Percentiles rank a stretch among this genome's conserved stretches.
Conservation (phyloP, 2,329 filamentous ascomycete species). For the Hypoxylon sp. region DNA sequence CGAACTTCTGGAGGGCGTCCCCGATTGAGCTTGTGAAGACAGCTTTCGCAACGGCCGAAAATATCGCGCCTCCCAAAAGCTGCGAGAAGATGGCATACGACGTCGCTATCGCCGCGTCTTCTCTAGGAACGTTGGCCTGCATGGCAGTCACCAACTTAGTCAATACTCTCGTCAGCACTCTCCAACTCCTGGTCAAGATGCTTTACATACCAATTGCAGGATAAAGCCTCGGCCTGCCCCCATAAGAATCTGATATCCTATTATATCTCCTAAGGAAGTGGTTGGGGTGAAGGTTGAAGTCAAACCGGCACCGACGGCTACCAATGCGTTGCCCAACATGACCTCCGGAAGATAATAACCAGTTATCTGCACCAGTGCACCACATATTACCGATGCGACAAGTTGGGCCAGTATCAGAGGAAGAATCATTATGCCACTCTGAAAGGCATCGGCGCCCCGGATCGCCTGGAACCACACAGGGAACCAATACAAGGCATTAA, state of each 20-base stretch:
- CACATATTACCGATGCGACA: slow-evolving; percentile 46
- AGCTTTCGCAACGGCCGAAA: slow-evolving; percentile 66
- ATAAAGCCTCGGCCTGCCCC: slow-evolving; percentile 51
- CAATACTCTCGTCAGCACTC: slow-evolving; percentile 14
- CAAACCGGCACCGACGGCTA: slow-evolving; percentile 56
- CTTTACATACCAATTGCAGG: slow-evolving; percentile 49
- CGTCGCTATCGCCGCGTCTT: slow-evolving; percentile 48
- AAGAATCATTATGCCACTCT: slow-evolving; percentile 50
- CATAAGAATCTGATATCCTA: slow-evolving; percentile 54
- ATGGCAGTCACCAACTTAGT: slow-evolving; percentile 49
- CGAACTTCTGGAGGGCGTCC: slow-evolving; percentile 59
- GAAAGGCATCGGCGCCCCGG: slow-evolving; percentile 37
- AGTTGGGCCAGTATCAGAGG: slow-evolving; percentile 51
- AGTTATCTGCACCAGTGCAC: slow-evolving; percentile 43
- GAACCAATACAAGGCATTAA: slow-evolving; percentile 47
- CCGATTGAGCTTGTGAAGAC: slow-evolving; percentile 66
- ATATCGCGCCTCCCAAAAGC: slow-evolving; percentile 65
- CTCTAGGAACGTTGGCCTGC: slow-evolving; percentile 48
- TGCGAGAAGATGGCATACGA: slow-evolving; percentile 66
- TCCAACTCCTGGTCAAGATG: not conserved
- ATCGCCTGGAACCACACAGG: slow-evolving; percentile 53
- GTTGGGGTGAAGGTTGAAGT: slow-evolving; percentile 53
- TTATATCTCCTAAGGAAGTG: slow-evolving; percentile 53
- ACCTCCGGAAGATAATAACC: slow-evolving; percentile 58
- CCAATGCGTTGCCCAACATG: slow-evolving; percentile 51